These are phyloP conservation scores for Monilinia polystroma DNA, from an alignment of 2,329 filamentous ascomycete genomes.

Conservation along the genomic window DNA sequence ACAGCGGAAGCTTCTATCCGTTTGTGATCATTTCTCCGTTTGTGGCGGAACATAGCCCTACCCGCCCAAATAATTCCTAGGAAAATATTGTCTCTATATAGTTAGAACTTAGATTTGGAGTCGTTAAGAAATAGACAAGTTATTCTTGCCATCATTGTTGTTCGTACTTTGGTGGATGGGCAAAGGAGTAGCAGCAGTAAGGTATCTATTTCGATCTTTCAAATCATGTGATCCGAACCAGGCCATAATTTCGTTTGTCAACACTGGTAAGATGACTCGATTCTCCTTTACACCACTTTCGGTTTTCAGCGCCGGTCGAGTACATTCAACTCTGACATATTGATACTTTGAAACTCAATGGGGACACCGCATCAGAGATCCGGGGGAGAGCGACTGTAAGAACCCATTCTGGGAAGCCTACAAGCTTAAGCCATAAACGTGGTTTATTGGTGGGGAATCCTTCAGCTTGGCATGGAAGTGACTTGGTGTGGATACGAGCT, in stretches of 20 bases:
- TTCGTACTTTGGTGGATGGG: slow-evolving; percentile 1
- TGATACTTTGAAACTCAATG: too few species aligned
- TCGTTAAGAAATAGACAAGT: background rate
- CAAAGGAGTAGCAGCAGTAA: background rate
- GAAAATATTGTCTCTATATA: background rate
- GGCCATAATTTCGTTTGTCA: background rate
- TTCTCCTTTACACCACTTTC: background rate
- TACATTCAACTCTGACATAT: background rate
- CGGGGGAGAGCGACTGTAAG: background rate
- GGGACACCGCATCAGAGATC: too few species aligned
- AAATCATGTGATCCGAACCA: background rate
- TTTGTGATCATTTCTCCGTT: background rate
- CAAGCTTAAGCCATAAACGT: slow-evolving; percentile 7
- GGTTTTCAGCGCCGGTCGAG: background rate
- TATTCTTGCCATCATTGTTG: background rate
- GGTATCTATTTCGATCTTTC: background rate
- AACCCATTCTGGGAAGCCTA: background rate
- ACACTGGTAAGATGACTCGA: background rate
- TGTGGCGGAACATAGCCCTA: slow-evolving; percentile 15
- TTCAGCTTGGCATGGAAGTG: background rate
- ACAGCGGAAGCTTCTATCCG: background rate
- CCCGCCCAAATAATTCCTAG: background rate
- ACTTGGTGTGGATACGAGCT: slow-evolving; percentile 6
- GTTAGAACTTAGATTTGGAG: background rate
- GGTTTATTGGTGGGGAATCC: slow-evolving; percentile 5